A percentile compares a stretch with the other conserved stretches of the same genome.
These are phyloP conservation scores for Clavispora vitiphila DNA, from an alignment of 805 yeast species.

Conservation along the genomic window DNA sequence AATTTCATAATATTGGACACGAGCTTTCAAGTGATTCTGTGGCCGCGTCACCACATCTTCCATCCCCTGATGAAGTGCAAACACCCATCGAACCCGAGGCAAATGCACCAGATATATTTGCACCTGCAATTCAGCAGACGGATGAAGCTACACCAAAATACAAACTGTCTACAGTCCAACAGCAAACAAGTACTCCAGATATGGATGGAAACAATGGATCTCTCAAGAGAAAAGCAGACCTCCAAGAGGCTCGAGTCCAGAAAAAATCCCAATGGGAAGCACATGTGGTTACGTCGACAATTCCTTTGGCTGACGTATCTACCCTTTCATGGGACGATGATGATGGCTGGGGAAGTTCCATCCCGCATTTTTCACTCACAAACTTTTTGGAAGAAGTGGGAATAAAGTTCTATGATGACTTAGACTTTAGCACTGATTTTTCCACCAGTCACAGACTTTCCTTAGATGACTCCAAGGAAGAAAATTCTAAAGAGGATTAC, in stretches of 20 bases:
- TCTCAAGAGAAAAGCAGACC: not conserved
- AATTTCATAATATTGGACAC: not conserved
- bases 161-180: not conserved
- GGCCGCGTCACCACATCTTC: too few relatives aligned
- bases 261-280: not conserved
- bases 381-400: conserved; percentile 37
- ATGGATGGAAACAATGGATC: not conserved
- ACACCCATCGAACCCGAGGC: not conserved
- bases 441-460: conserved; percentile 21
- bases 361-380: conserved; percentile 28
- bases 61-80: too few relatives aligned
- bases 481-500: conserved; percentile 26
- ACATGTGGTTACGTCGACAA: conserved; percentile 2
- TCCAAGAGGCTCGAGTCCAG: not conserved
- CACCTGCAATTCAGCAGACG: not conserved
- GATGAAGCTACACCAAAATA: not conserved
- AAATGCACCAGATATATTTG: not conserved
- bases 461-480: conserved; percentile 3
- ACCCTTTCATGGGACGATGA: conserved; percentile 8
- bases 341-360: conserved; percentile 8
- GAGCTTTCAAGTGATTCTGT: not conserved
- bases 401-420: conserved; percentile 43
- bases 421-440: conserved; percentile 28
- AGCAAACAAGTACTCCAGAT: not conserved
- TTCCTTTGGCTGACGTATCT: conserved; percentile 6